These are phyloP conservation scores for Xylariaceae sp. DNA, from an alignment of 2,329 filamentous ascomycete genomes.

Conservation along the genomic window DNA sequence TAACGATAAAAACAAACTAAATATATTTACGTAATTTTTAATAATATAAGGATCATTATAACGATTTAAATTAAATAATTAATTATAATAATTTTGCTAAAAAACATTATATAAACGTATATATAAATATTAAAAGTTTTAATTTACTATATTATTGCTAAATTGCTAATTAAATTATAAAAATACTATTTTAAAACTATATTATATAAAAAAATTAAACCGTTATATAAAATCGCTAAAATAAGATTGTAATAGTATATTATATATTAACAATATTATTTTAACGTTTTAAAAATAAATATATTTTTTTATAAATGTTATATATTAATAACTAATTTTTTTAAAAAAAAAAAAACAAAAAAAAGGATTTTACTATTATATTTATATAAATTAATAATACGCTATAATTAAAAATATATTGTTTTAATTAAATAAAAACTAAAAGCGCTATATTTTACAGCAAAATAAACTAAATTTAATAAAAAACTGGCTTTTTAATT, in stretches of 20 bases:
- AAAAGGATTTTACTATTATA: background rate
- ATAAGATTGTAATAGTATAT: background rate
- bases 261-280: background rate
- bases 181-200: background rate
- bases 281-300: no score
- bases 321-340: background rate
- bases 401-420: background rate
- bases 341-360: background rate
- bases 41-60: background rate
- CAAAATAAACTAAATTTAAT: no score
- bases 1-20: no score
- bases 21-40: background rate
- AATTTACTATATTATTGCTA: no score
- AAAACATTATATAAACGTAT: background rate
- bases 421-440: no score
- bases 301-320: background rate
- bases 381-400: background rate
- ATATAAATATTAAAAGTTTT: no score
- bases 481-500: no score
- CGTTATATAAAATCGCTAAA: background rate
- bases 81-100: background rate
- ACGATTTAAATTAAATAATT: background rate
- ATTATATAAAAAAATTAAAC: background rate
- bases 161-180: no score
- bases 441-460: no score